Base-by-base conservation (phyloP, 2,329 filamentous ascomycete genomes). In the Davidsoniella eucalypti region DNA sequence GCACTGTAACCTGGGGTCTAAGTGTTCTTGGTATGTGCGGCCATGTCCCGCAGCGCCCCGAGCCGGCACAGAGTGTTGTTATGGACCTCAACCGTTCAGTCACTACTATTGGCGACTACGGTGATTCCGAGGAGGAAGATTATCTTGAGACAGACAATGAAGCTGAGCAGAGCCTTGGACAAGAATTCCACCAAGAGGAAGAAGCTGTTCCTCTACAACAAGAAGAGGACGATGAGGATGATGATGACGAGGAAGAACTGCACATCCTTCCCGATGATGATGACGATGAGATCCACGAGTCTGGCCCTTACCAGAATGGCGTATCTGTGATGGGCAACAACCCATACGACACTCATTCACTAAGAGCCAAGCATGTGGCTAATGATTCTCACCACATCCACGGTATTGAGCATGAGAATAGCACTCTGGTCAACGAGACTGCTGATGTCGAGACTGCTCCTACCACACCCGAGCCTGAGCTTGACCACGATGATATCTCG, bases 1-100 rank as follows among this genome's bases (percentile, higher is more conserved):
- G 25, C 43, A 45, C 46, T 17, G 46, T 52, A n/a, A 49, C 46
- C 33, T 52, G 51, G 46, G 51, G 51, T 26, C 41, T 52, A 10
- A 42, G 51, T 37, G 40, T 52, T 21, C 51, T 52, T 26, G 45
- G 42, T 44, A 41, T 46, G 17, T 52, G 45, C 23, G 51, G 47
- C n/a, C 46, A 46, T 21, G 42, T 46, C 7, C 51, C 51, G 7
- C 41, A 52, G 46, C 46, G 51, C 14, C 46, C 46, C 8, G 51
- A 52, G 41, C 51, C 51, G 3, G 51, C 51, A 26, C 51, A 52
- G 41, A 52, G 51, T 41, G 51, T 52, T 17, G 37, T 52, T 9
- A 52, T 52, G 51, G 25, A 26, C 4, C 36, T 52, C 4, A 25
- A 23, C 10, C n/a, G 51, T 17, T 49, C 45, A 7, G 37, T 41